These are phyloP conservation scores for Aquanectria penicillioides DNA, from an alignment of 2,329 filamentous ascomycete genomes.

Conservation along the genomic window DNA sequence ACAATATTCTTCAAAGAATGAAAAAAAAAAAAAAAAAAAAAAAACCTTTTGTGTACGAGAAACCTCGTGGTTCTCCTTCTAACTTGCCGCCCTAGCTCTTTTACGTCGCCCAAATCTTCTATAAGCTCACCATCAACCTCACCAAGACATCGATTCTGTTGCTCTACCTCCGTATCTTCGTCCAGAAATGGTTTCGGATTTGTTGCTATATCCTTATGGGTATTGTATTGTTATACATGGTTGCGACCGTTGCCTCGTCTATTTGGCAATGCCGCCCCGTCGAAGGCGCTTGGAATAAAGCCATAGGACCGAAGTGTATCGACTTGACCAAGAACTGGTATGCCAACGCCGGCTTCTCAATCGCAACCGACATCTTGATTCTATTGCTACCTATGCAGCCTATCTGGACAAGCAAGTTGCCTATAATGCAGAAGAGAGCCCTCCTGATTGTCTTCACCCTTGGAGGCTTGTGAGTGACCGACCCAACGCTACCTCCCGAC, in stretches of 20 bases:
- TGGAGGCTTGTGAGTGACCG: conserved; percentile 52
- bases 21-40: neutral
- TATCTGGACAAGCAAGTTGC: conserved; percentile 57
- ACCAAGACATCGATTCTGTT: conserved; percentile 63
- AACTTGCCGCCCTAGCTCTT: conserved; percentile 52
- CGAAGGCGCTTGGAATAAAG: conserved; percentile 56
- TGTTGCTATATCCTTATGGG: conserved; percentile 53
- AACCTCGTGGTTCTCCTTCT: neutral
- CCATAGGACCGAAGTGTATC: conserved; percentile 55
- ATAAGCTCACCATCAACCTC: conserved; percentile 63
- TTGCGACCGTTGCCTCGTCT: conserved; percentile 56
- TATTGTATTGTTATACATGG: conserved; percentile 57
- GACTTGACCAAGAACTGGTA: conserved; percentile 59
- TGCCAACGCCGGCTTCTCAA: conserved; percentile 59
- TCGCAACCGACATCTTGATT: conserved; percentile 57
- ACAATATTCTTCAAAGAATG: no score
- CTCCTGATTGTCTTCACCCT: conserved; percentile 55
- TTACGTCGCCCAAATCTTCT: conserved; percentile 62
- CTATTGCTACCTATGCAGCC: conserved; percentile 58
- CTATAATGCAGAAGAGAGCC: conserved; percentile 50
- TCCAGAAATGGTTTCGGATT: conserved; percentile 56
- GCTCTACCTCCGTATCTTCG: conserved; percentile 65
- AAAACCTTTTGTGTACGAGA: neutral
- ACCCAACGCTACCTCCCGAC: neutral
- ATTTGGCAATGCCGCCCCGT: conserved; percentile 63